Evolutionary conservation across 805 yeast genomes (phyloP).

Genomic region (Monosporozyma aerobia): DNA sequence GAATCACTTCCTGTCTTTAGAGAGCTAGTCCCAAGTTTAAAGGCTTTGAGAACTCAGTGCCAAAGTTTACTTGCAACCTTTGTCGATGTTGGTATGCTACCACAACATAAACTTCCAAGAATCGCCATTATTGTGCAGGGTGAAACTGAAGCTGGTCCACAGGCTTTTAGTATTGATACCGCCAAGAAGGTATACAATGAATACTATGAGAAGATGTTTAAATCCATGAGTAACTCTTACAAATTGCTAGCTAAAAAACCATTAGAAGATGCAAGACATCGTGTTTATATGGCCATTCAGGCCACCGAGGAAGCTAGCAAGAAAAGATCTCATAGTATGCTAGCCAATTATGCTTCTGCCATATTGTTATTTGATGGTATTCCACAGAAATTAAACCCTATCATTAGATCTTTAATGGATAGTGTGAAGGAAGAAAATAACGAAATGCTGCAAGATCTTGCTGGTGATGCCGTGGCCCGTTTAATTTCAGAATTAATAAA

Average conservation of each 20-base stretch:
- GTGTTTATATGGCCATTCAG: slow-evolving; percentile 55
- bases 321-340: slow-evolving; percentile 48
- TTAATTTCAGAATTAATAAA: slow-evolving; percentile 52
- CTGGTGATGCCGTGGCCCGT: slow-evolving; percentile 60
- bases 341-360: slow-evolving; percentile 73
- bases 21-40: slow-evolving; percentile 79
- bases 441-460: slow-evolving; percentile 53
- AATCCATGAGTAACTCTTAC: slow-evolving; percentile 53
- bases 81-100: slow-evolving; percentile 63
- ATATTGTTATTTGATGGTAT: slow-evolving; percentile 49
- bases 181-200: slow-evolving; percentile 65
- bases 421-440: slow-evolving; percentile 72
- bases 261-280: slow-evolving; percentile 66
- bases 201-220: slow-evolving; percentile 56
- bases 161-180: slow-evolving; percentile 72
- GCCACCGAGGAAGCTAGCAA: slow-evolving; percentile 51
- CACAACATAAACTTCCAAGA: slow-evolving; percentile 65
- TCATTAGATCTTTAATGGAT: slow-evolving; percentile 86
- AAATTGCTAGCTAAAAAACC: slow-evolving; percentile 64
- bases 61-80: slow-evolving; percentile 72
- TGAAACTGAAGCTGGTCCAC: slow-evolving; percentile 87
- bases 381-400: slow-evolving; percentile 84
- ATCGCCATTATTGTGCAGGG: slow-evolving; percentile 89
- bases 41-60: slow-evolving; percentile 80
- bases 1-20: slow-evolving; percentile 46